Conservation (phyloP, 2,329 filamentous ascomycete species). For the Blumeria graminis region DNA sequence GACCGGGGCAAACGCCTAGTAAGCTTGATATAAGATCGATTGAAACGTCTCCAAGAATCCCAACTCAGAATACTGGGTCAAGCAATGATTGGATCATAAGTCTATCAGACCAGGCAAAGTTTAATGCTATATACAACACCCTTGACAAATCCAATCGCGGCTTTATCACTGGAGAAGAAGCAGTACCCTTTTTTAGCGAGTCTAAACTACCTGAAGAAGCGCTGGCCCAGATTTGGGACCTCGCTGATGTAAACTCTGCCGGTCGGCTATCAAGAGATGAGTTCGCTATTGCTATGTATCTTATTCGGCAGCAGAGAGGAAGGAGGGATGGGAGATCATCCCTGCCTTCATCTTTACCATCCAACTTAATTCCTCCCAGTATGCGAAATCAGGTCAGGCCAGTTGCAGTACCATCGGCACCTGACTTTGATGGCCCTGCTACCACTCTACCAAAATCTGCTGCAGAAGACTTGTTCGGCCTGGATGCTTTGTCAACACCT, state of each 20-base stretch:
- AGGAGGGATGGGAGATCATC: constrained; percentile 34
- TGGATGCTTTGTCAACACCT: constrained; percentile 42
- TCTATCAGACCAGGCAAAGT: constrained; percentile 62
- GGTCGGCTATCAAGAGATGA: constrained; percentile 70
- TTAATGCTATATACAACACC: constrained; percentile 64
- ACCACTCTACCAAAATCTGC: constrained; percentile 45
- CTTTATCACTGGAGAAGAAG: constrained; percentile 79
- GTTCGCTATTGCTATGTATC: constrained; percentile 92
- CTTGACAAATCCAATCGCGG: constrained; percentile 64
- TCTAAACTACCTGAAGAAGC: constrained; percentile 73
- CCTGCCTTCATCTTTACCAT: constrained; percentile 54
- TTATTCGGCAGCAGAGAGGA: constrained; percentile 73
- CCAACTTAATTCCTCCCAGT: constrained; percentile 64
- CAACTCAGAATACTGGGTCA: constrained; percentile 13
- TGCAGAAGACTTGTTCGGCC: constrained; percentile 77
- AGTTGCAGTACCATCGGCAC: constrained; percentile 19
- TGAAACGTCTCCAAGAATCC: constrained; percentile 18
- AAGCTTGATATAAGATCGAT: constrained; percentile 27
- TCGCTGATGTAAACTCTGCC: constrained; percentile 79
- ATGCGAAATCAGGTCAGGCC: constrained; percentile 41
- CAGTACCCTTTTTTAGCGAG: constrained; percentile 81
- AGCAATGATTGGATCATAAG: constrained; percentile 61
- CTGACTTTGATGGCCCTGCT: constrained; percentile 20
- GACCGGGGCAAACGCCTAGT: constrained; percentile 32
- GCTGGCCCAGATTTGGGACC: constrained; percentile 88